Evolutionary conservation across 345 rosid species (phyloP).

Genomic region (Syzygium aromaticum): DNA sequence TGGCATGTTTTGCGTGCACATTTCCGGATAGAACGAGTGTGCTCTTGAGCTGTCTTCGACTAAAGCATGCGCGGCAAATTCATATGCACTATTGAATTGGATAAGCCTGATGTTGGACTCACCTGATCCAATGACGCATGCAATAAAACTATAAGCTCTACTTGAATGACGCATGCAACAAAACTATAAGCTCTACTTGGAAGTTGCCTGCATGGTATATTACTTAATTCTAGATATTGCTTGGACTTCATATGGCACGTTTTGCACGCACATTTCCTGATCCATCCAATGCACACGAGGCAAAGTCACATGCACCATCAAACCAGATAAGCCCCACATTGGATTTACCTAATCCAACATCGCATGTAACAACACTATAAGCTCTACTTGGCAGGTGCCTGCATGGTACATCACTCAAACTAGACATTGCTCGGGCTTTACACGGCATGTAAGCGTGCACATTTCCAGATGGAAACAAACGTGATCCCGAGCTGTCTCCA

Average conservation of each 20-base stretch:
- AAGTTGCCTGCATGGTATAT: too few relatives aligned
- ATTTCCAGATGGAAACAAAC: background rate
- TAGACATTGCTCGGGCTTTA: too few relatives aligned
- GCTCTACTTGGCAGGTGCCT: background rate
- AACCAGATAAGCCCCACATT: background rate
- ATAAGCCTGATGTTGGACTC: background rate
- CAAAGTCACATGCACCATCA: background rate
- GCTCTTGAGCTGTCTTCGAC: background rate
- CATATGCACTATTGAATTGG: background rate
- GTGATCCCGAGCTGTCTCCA: background rate
- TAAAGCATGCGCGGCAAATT: background rate
- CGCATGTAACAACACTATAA: background rate
- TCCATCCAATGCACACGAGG: background rate
- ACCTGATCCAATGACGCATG: background rate
- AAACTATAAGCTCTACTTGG: too few relatives aligned
- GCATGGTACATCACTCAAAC: background rate
- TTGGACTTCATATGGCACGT: background rate
- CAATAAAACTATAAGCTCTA: too few relatives aligned
- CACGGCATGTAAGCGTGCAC: too few relatives aligned
- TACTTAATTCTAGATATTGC: background rate
- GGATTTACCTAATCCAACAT: background rate
- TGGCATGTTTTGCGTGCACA: background rate
- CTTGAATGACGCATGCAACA: too few relatives aligned
- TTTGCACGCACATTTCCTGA: too few relatives aligned
- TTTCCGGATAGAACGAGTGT: background rate